Evolutionary conservation across 2,329 filamentous ascomycete species (phyloP), one percentile per base, ranked within the genome.

Genomic region (Paracoccidioides brasiliensis): DNA sequence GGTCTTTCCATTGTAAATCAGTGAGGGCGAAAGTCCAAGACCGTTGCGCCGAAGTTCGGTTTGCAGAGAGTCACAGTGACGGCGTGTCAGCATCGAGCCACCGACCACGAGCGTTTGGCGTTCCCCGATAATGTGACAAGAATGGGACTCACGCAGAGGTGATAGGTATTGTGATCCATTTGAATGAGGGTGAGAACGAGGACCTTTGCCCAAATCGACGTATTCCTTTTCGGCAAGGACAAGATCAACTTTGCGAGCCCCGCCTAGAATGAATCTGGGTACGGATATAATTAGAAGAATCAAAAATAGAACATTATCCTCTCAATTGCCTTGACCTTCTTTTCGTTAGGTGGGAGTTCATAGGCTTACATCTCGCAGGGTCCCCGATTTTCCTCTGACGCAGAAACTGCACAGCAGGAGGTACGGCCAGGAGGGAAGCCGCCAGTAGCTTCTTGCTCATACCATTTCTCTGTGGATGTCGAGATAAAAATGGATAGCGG

Each of bases 1-100:
- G 57, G 48, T 65, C 58, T 3, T 53, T 62, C 71, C 72, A 74
- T 6, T 56, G 46, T 58, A 73, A n/a, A n/a, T 63, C 61, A 2
- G 66, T 68, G 67, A 75, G 66, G 53, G 74, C 72, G 57, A 73
- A 71, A 75, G 62, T 2, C 72, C 70, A 15, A 75, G 61, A 0
- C 70, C 69, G 40, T 69, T 66, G 4, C 58, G 56, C 69, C 69
- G 73, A 0, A 66, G 66, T 51, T 73, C 70, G 62, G 59, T 32
- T 30, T 50, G 12, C 5, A 32, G 14, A 4, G 12, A 5, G n/a
- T 50, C 46, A 9, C 7, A 12, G 28, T 4, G 6, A n/a, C 15
- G 8, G n/a, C 33, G n/a, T 4, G 9, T 28, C 4, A 43, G 4
- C 30, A 32, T 32, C n/a, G 37, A 10, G 5, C 73, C 73, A 22